A percentile compares a stretch with the other conserved stretches of the same genome.
phyloP scores from a whole-genome alignment of 139 green algal species.

The Trebouxia sp. region DNA sequence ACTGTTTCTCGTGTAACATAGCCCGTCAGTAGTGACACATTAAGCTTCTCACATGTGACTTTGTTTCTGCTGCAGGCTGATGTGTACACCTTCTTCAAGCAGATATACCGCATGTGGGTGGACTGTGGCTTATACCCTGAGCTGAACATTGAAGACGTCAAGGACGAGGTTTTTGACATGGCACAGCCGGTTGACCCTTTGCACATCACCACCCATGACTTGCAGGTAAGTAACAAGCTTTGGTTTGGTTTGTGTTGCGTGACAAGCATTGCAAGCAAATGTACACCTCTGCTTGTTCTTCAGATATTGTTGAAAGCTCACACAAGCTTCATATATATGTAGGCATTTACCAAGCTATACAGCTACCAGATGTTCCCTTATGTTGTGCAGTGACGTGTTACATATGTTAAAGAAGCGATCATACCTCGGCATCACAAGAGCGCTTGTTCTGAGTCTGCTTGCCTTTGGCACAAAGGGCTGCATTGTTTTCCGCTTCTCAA shows the following conservation, averaged over 20 bases:
- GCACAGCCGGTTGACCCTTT: slow-evolving; percentile 39
- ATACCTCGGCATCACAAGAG: too few relatives aligned
- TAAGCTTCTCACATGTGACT: too few relatives aligned
- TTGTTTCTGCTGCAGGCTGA: slow-evolving; percentile 49
- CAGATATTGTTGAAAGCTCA: background rate
- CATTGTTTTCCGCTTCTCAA: too few relatives aligned
- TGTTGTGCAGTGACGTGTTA: background rate
- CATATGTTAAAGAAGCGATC: background rate
- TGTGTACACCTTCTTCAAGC: slow-evolving; percentile 58
- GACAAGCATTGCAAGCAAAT: background rate
- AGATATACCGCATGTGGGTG: slow-evolving; percentile 55
- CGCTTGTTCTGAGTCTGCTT: too few relatives aligned
- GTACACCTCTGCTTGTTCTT: background rate
- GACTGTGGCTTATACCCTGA: slow-evolving; percentile 53
- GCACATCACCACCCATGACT: slow-evolving; percentile 48
- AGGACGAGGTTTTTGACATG: slow-evolving; percentile 63
- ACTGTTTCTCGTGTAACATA: too few relatives aligned
- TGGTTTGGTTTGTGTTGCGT: background rate
- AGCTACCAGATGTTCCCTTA: background rate
- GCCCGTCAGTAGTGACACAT: too few relatives aligned
- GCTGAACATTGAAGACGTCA: slow-evolving; percentile 54
- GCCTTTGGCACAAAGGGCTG: too few relatives aligned
- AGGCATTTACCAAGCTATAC: background rate
- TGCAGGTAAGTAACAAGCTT: slow-evolving; percentile 22
- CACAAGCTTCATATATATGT: background rate